Evolutionary conservation across 371 early-diverging fungal species (phyloP).

Genomic region (Blakeslea trispora): DNA sequence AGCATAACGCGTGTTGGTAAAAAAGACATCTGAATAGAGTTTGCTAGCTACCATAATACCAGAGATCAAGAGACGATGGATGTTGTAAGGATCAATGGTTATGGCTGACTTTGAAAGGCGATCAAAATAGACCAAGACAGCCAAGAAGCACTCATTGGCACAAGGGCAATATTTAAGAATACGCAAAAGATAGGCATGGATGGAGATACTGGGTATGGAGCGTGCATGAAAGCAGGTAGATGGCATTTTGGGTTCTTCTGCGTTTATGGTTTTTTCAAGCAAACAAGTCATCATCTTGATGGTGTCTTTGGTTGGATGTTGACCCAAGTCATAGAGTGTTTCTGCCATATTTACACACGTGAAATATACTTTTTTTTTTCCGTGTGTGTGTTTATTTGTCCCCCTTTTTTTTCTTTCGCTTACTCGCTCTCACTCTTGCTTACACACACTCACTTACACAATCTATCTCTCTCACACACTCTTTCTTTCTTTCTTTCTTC

Average conservation of each 20-base stretch:
- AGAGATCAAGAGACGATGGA: conserved; percentile 87
- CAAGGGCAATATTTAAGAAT: conserved; percentile 93
- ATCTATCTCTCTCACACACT: no score
- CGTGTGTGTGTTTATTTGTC: no score
- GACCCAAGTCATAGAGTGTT: conserved; percentile 51
- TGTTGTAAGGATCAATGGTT: conserved; percentile 82
- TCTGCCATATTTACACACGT: no score
- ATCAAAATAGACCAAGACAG: conserved; percentile 83
- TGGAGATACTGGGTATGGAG: conserved; percentile 85
- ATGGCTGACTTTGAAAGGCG: conserved; percentile 66
- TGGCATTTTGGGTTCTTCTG: conserved; percentile 48
- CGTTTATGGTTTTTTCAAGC: conserved; percentile 57
- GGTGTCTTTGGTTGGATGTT: conserved; percentile 64
- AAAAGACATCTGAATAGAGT: conserved; percentile 88
- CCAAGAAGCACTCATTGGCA: conserved; percentile 83
- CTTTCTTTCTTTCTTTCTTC: no score
- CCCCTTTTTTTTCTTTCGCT: no score
- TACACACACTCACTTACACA: no score
- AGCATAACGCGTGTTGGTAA: conserved; percentile 88
- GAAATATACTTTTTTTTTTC: no score
- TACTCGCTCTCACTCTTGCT: no score
- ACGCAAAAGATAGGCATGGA: conserved; percentile 79
- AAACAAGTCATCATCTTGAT: conserved; percentile 65
- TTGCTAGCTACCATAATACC: conserved; percentile 84
- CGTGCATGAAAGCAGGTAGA: conserved; percentile 81